Conservation (phyloP, 306 rosid genomes). For the Cicer arietinum region DNA sequence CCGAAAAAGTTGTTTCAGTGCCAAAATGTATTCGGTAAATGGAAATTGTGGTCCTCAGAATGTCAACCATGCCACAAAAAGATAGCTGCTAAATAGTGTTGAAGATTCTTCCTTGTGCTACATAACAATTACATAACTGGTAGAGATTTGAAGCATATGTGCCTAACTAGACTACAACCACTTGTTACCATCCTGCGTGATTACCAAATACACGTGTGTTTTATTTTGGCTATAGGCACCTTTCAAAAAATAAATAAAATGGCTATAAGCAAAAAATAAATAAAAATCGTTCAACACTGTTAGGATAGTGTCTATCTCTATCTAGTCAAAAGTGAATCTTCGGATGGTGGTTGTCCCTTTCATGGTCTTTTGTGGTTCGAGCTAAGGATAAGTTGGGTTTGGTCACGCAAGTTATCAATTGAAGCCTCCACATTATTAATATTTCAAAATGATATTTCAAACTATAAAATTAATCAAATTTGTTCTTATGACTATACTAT, state of each 20-base stretch:
- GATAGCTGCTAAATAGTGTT: constrained; percentile 1
- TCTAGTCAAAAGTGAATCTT: constrained; percentile 40
- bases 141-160: constrained; percentile 39
- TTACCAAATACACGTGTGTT: constrained; percentile 13
- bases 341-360: constrained; percentile 44
- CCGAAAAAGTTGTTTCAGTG: constrained; percentile 31
- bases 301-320: constrained; percentile 39
- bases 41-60: constrained; percentile 49
- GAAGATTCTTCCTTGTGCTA: constrained; percentile 38
- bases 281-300: background rate
- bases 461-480: too few relatives aligned
- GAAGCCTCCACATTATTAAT: too few relatives aligned
- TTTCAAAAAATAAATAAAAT: background rate
- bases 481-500: too few relatives aligned
- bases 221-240: background rate
- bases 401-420: too few relatives aligned
- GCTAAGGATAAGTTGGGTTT: background rate
- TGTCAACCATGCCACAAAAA: constrained; percentile 44
- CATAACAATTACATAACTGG: constrained; percentile 35
- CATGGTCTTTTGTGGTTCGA: constrained; percentile 37
- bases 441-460: too few relatives aligned
- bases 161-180: constrained; percentile 39
- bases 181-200: constrained; percentile 32
- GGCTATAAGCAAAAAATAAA: background rate
- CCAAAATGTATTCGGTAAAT: constrained; percentile 36